phyloP scores from a whole-genome alignment of 345 rosid species.

The Citrus sp. region DNA sequence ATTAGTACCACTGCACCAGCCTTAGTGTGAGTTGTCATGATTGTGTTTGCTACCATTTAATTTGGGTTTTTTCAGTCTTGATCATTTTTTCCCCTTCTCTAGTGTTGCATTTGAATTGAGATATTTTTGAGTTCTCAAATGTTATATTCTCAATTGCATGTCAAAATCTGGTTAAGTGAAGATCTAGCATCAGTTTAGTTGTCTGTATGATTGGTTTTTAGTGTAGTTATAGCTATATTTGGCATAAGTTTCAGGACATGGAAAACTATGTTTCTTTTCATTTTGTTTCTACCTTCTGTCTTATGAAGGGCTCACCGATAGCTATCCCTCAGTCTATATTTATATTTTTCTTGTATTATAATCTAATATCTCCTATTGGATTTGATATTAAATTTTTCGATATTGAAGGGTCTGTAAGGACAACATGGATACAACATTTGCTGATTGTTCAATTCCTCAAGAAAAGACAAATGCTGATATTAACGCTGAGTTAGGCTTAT shows the following conservation, averaged over 20 bases:
- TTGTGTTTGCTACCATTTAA: neutral
- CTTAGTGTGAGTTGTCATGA: too few relatives aligned
- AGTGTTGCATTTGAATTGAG: neutral
- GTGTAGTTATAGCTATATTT: neutral
- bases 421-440: slow-evolving; percentile 59
- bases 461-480: slow-evolving; percentile 95
- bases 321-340: neutral
- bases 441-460: slow-evolving; percentile 81
- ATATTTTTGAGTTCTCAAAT: neutral
- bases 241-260: neutral
- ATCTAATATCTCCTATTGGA: neutral
- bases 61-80: neutral
- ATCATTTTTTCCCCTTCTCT: neutral
- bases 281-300: slow-evolving; percentile 1
- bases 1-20: neutral
- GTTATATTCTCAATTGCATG: neutral
- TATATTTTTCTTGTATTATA: neutral
- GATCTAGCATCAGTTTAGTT: neutral
- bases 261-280: neutral
- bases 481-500: slow-evolving; percentile 86
- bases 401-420: slow-evolving; percentile 76
- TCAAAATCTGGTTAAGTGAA: neutral
- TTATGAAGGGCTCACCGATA: neutral
- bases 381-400: neutral
- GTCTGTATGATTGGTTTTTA: neutral